Evolutionary conservation across 164 flowering plant genomes (phyloP), one percentile per base, ranked within the genome.

Genomic region (Vitis cinerea): DNA sequence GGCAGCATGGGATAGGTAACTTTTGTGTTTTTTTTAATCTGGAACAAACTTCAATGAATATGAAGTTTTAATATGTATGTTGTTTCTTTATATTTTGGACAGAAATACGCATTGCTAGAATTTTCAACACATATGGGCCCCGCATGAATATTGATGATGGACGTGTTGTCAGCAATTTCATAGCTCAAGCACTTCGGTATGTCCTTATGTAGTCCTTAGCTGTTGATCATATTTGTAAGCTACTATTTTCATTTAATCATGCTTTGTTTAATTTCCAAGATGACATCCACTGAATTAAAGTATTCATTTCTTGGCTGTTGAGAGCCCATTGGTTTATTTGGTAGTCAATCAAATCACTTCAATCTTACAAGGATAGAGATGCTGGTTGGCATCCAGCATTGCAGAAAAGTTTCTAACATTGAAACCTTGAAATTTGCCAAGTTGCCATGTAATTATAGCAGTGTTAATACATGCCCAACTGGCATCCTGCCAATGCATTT

Each of bases 61-160:
- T 52, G 44, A 37, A 37, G 44, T 37, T 53, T 13, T 15, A 23
- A 65, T 15, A 37, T 31, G 54, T n/a, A 9, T 15, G 29, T 10
- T 23, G n/a, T 61, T 13, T 17, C 14, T 27, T 10, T 13, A 16
- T 64, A 13, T 60, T 1, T 56, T 44, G 50, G 10, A 67, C 79
- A 90, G 94, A 90, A 75, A 90, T 89, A 8, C 83, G 88, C 48
- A 82, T 91, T 83, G 93, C 96, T 49, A 82, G 96, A 72, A 90
- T 90, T 63, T 90, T 90, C 76, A 90, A 90, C 70, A 90, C 96
- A 1, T 90, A 90, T 74, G 96, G 95, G 29, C 92, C 95, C 2
- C 86, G 96, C 49, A 90, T 88, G 96, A 88, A 88, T 68, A 87
- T 88, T 75, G 97, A 90, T 74, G 97, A 90, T 80, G 97, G 96